Percentiles rank a stretch among this genome's conserved stretches.
These are phyloP conservation scores for Geotrichum europaeum DNA, from an alignment of 1,139 yeast species.

Conservation along the genomic window DNA sequence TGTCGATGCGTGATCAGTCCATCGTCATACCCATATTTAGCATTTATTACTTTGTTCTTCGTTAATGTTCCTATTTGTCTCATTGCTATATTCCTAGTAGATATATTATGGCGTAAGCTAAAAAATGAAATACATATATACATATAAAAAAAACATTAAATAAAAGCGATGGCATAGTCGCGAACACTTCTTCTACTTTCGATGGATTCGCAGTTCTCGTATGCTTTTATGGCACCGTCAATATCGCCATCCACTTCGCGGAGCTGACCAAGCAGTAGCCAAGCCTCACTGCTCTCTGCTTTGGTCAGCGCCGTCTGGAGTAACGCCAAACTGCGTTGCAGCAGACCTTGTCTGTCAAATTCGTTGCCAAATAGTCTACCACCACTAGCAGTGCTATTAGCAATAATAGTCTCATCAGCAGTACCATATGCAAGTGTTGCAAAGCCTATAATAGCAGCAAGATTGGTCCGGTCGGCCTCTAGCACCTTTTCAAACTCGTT, in stretches of 20 bases:
- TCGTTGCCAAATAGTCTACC: background rate
- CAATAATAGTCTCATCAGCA: background rate
- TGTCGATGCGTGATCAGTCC: conserved; percentile 34
- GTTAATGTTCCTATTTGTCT: background rate
- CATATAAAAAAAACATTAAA: background rate
- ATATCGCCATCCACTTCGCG: conserved; percentile 59
- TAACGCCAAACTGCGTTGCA: background rate
- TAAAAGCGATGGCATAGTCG: background rate
- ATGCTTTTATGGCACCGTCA: conserved; percentile 45
- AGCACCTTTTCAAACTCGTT: conserved; percentile 65
- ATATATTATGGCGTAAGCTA: background rate
- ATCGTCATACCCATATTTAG: background rate
- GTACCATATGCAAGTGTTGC: conserved; percentile 46
- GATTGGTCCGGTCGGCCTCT: conserved; percentile 45
- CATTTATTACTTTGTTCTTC: background rate
- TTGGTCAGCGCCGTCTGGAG: background rate
- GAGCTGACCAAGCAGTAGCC: conserved; percentile 63
- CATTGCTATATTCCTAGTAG: background rate
- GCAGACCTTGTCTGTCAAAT: conserved; percentile 43
- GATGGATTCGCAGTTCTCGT: conserved; percentile 62
- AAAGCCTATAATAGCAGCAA: conserved; percentile 59
- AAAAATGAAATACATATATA: too few relatives aligned
- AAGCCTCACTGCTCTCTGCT: conserved; percentile 44
- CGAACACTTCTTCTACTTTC: conserved; percentile 66
- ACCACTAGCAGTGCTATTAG: background rate